These are phyloP conservation scores for Phoma sp. DNA, from an alignment of 2,329 filamentous ascomycete species.

Conservation along the genomic window DNA sequence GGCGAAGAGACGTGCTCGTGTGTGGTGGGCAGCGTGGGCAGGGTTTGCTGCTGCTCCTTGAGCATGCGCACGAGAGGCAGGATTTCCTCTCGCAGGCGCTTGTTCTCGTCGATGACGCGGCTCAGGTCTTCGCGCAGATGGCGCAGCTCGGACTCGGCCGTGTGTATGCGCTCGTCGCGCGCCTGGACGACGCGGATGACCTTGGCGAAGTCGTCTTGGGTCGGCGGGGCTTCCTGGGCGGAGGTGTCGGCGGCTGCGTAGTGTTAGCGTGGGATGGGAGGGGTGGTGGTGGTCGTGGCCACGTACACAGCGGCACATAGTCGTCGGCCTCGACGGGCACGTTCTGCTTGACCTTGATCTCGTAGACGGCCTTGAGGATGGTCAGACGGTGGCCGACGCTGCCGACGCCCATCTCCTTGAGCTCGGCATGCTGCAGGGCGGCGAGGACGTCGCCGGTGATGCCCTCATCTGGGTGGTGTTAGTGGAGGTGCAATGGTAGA, in stretches of 20 bases:
- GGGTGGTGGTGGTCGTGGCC: no score
- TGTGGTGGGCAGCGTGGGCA: slow-evolving; percentile 69
- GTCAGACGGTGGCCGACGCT: slow-evolving; percentile 95
- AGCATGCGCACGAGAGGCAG: slow-evolving; percentile 87
- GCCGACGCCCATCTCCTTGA: slow-evolving; percentile 91
- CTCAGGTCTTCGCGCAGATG: slow-evolving; percentile 67
- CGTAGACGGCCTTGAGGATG: slow-evolving; percentile 94
- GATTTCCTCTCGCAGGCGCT: slow-evolving; percentile 87
- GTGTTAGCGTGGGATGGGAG: slow-evolving; percentile 8
- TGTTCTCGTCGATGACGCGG: slow-evolving; percentile 77
- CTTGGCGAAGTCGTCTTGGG: slow-evolving; percentile 89
- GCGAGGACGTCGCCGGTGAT: slow-evolving; percentile 92
- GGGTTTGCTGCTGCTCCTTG: slow-evolving; percentile 89
- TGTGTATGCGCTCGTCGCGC: slow-evolving; percentile 86
- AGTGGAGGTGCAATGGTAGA: no score
- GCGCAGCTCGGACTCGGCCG: slow-evolving; percentile 82
- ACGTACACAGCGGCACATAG: slow-evolving; percentile 88
- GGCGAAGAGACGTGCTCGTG: slow-evolving; percentile 49
- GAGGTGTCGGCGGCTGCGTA: slow-evolving; percentile 83
- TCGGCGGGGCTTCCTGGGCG: slow-evolving; percentile 83
- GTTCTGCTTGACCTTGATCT: slow-evolving; percentile 93
- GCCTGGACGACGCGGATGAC: slow-evolving; percentile 88
- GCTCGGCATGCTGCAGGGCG: slow-evolving; percentile 86
- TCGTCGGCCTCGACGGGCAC: slow-evolving; percentile 90
- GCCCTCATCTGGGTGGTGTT: slow-evolving; percentile 84